These are phyloP conservation scores for Macrotyloma uniflorum DNA, from an alignment of 306 rosid species.

Conservation along the genomic window DNA sequence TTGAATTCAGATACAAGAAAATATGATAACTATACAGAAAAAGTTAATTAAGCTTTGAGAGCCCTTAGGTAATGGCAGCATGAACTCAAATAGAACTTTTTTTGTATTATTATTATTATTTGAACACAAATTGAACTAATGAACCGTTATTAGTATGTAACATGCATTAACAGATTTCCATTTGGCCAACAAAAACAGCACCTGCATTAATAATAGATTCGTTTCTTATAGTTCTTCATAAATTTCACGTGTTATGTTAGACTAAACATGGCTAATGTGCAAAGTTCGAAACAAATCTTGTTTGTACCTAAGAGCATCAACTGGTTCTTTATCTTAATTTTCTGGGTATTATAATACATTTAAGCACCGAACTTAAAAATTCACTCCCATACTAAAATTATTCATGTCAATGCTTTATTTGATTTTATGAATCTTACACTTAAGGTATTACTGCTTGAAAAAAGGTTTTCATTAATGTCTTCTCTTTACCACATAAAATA, in stretches of 20 bases:
- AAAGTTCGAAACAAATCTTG: not conserved
- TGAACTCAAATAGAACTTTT: not conserved
- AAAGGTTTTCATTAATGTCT: too few relatives aligned
- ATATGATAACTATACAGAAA: constrained; percentile 6
- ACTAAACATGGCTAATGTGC: not conserved
- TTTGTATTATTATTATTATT: too few relatives aligned
- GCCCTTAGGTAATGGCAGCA: not conserved
- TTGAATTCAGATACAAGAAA: constrained; percentile 12
- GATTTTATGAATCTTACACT: too few relatives aligned
- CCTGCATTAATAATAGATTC: not conserved
- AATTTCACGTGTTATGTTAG: not conserved
- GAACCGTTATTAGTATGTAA: not conserved
- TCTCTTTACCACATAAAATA: too few relatives aligned
- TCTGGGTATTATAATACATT: too few relatives aligned
- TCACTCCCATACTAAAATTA: too few relatives aligned
- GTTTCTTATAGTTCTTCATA: not conserved
- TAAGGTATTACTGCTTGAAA: too few relatives aligned
- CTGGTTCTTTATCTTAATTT: too few relatives aligned
- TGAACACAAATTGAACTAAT: not conserved
- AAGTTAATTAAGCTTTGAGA: constrained; percentile 19
- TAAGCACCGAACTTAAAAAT: too few relatives aligned
- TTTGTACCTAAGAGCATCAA: too few relatives aligned
- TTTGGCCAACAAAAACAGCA: not conserved
- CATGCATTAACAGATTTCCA: not conserved
- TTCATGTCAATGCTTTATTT: too few relatives aligned